These are phyloP conservation scores for Candida golubevii DNA, from an alignment of 805 yeast species.

Conservation along the genomic window DNA sequence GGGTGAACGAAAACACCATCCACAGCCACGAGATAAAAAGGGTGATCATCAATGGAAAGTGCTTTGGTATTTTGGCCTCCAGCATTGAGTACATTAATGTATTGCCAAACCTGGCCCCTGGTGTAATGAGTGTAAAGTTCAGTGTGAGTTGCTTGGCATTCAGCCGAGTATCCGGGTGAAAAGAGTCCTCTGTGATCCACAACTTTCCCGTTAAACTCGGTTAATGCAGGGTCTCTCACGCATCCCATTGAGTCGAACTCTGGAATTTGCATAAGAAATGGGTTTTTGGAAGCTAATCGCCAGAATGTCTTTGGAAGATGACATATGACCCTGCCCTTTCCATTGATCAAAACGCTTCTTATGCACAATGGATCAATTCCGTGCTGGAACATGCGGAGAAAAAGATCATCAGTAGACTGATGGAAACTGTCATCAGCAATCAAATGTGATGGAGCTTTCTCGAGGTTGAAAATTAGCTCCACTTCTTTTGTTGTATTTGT, in stretches of 20 bases:
- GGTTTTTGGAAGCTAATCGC: constrained; percentile 15
- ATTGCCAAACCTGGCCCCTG: constrained; percentile 21
- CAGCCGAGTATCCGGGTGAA: constrained; percentile 23
- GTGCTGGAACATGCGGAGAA: constrained; percentile 28
- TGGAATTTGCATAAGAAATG: constrained; percentile 7
- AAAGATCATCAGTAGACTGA: constrained; percentile 28
- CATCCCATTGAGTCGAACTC: constrained; percentile 22
- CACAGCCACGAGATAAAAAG: constrained; percentile 25
- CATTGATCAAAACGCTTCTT: constrained; percentile 27
- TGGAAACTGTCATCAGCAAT: constrained; percentile 41
- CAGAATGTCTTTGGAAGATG: constrained; percentile 13
- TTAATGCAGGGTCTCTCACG: constrained; percentile 14
- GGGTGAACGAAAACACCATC: constrained; percentile 31
- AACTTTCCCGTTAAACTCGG: constrained; percentile 10
- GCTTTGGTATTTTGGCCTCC: constrained; percentile 33
- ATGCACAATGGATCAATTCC: constrained; percentile 34
- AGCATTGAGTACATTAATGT: constrained; percentile 27
- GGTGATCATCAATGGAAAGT: constrained; percentile 31
- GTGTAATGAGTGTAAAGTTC: constrained; percentile 21
- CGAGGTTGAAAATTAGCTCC: constrained; percentile 24
- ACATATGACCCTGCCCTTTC: constrained; percentile 27
- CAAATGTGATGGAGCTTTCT: constrained; percentile 21
- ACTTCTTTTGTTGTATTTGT: constrained; percentile 23
- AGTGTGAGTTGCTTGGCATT: constrained; percentile 19
- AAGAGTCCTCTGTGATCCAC: constrained; percentile 19